Conservation (phyloP, 2,329 filamentous ascomycete genomes). For the Epichloe elymi region DNA sequence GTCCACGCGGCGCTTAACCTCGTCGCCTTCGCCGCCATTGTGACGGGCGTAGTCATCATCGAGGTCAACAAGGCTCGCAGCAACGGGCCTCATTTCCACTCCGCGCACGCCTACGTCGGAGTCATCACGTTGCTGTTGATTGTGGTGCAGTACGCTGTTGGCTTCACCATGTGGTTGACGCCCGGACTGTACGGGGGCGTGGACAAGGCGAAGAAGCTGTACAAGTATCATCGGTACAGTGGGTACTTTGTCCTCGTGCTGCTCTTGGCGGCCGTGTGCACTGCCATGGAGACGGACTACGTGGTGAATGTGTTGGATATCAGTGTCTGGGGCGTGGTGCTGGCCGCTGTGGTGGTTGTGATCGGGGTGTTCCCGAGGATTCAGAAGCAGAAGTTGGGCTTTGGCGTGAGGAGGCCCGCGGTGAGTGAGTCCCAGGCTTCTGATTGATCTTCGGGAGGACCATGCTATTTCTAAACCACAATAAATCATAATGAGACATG, state of each 20-base stretch:
- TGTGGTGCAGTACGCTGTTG: slow-evolving; percentile 60
- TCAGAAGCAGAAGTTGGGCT: slow-evolving; percentile 54
- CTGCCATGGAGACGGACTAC: slow-evolving; percentile 66
- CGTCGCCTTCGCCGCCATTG: slow-evolving; percentile 46
- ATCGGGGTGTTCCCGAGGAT: slow-evolving; percentile 65
- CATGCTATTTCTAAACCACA: neutral
- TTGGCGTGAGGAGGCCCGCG: neutral
- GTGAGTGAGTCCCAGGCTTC: neutral
- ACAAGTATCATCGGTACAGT: slow-evolving; percentile 74
- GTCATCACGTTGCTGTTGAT: slow-evolving; percentile 59
- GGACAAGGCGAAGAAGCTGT: slow-evolving; percentile 67
- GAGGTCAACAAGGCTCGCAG: slow-evolving; percentile 72
- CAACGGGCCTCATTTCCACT: slow-evolving; percentile 60
- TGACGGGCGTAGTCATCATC: slow-evolving; percentile 56
- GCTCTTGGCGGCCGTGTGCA: slow-evolving; percentile 59
- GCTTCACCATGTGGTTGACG: slow-evolving; percentile 69
- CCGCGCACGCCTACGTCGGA: slow-evolving; percentile 72
- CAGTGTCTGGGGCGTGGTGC: slow-evolving; percentile 60
- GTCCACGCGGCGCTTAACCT: slow-evolving; percentile 60
- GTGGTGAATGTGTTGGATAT: slow-evolving; percentile 56
- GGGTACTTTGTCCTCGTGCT: slow-evolving; percentile 65
- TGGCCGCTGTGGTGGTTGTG: slow-evolving; percentile 53
- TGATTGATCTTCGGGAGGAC: neutral
- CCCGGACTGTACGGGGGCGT: slow-evolving; percentile 66
- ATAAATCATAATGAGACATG: neutral